phyloP scores from a whole-genome alignment of 176 grass and related monocot genomes.

The Eragrostis nindensis region DNA sequence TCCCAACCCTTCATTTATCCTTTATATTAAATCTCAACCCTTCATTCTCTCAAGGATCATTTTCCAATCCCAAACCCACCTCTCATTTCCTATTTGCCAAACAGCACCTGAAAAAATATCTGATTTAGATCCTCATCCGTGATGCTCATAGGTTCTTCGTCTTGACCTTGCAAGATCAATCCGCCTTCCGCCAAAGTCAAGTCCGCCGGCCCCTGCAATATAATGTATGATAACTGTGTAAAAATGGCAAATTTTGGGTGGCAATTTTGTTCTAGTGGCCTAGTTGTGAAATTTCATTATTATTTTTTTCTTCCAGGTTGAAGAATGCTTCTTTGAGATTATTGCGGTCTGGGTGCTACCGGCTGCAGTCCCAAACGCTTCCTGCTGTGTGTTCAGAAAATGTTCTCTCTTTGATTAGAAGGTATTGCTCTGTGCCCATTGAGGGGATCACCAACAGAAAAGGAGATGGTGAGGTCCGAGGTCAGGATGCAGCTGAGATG shows the following conservation, averaged over 20 bases:
- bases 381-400: not conserved
- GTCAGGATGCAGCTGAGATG: slow-evolving; percentile 7
- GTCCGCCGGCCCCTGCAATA: not conserved
- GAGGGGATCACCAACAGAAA: not conserved
- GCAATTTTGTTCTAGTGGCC: not conserved
- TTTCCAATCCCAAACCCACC: no score
- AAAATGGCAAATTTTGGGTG: not conserved
- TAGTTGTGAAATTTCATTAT: not conserved
- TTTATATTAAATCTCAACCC: no score
- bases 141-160: not conserved
- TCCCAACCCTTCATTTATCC: no score
- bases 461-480: not conserved
- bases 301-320: slow-evolving; percentile 34
- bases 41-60: no score
- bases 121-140: slow-evolving; percentile 2
- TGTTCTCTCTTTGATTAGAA: slow-evolving; percentile 16
- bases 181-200: not conserved
- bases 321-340: slow-evolving; percentile 28
- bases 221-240: not conserved
- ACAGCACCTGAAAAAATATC: no score
- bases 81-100: no score
- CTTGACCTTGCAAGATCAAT: not conserved
- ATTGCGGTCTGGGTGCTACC: not conserved
- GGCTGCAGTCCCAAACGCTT: not conserved
- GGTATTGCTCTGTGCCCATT: not conserved